Conservation (phyloP, 2,329 filamentous ascomycete species). For the Xylariaceae sp. region DNA sequence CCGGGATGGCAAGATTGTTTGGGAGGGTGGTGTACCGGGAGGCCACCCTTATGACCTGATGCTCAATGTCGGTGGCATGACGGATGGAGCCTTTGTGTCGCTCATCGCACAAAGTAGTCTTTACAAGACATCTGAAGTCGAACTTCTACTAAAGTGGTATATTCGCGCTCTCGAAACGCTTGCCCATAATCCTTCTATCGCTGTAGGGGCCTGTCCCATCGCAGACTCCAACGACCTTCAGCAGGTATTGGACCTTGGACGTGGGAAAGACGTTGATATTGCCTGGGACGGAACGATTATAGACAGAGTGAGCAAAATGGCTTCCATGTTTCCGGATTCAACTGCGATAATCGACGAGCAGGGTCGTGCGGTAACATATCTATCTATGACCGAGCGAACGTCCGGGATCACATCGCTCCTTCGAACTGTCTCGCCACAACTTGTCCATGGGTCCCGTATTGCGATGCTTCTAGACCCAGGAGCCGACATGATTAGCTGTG, state of each 20-base stretch:
- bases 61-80: not conserved
- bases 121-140: not conserved
- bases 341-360: slow-evolving; percentile 1
- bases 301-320: slow-evolving; percentile 1
- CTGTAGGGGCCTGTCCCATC: not conserved
- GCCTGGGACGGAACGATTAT: slow-evolving; percentile 1
- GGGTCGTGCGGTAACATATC: not conserved
- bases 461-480: slow-evolving; percentile 30
- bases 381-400: slow-evolving; percentile 18
- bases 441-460: slow-evolving; percentile 18
- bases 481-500: slow-evolving; percentile 3
- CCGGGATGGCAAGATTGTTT: slow-evolving; percentile 1
- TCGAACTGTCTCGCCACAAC: slow-evolving; percentile 21
- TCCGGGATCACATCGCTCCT: slow-evolving; percentile 24
- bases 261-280: not conserved
- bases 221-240: not conserved
- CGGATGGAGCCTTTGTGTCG: not conserved
- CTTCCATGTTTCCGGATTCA: not conserved
- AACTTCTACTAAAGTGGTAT: slow-evolving; percentile 4
- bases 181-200: not conserved
- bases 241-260: not conserved
- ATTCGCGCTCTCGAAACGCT: not conserved
- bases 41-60: slow-evolving; percentile 20
- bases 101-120: not conserved
- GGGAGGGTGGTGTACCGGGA: not conserved